These are phyloP conservation scores for Coix lacrymajobi DNA, from an alignment of 176 grass and related monocot genomes.

Conservation along the genomic window DNA sequence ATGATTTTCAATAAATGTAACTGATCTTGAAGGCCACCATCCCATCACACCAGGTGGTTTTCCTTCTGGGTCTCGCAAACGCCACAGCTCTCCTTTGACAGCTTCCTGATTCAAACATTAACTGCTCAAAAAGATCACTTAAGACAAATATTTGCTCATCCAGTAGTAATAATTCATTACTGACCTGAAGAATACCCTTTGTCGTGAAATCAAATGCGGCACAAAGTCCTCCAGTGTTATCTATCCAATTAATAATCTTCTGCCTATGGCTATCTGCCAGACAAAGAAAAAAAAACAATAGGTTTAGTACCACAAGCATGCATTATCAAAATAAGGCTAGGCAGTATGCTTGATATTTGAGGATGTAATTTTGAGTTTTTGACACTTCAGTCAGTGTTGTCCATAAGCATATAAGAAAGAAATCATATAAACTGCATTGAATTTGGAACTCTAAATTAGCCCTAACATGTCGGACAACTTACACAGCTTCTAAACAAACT, in stretches of 20 bases:
- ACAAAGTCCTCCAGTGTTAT: constrained; percentile 68
- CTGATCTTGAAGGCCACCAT: constrained; percentile 96
- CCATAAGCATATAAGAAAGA: background rate
- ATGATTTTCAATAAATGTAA: constrained; percentile 97
- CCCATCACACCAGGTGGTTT: constrained; percentile 87
- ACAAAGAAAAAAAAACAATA: background rate
- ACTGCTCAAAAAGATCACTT: background rate
- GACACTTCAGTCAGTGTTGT: background rate
- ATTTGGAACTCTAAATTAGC: background rate
- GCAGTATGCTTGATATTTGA: background rate
- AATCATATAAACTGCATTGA: background rate
- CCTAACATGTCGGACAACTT: background rate
- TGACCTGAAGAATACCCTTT: constrained; percentile 95
- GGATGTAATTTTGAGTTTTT: background rate
- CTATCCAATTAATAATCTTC: constrained; percentile 83
- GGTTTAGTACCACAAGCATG: background rate
- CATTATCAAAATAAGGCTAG: background rate
- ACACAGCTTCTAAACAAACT: background rate
- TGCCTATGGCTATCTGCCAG: constrained; percentile 76
- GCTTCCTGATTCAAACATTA: constrained; percentile 58
- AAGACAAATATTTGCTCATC: background rate
- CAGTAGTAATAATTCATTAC: constrained; percentile 9
- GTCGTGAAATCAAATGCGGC: constrained; percentile 94
- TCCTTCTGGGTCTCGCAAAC: constrained; percentile 66
- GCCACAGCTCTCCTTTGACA: constrained; percentile 90